A percentile compares a stretch with the other conserved stretches of the same genome.
Evolutionary conservation across 1,139 yeast genomes (phyloP).

Genomic region (Candida sojae): DNA sequence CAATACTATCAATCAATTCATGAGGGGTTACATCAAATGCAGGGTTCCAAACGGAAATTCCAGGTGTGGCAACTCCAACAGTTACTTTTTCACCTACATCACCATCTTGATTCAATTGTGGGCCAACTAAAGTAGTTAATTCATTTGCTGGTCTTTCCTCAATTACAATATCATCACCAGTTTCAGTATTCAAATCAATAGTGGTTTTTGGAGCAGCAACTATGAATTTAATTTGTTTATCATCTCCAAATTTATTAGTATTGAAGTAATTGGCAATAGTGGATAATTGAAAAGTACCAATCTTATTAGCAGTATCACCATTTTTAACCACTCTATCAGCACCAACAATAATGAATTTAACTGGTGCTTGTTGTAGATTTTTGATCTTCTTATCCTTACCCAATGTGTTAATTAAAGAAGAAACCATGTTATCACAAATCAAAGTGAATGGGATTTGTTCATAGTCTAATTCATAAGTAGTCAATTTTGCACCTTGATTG

Average conservation of each 20-base stretch:
- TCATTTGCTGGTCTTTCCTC: constrained; percentile 88
- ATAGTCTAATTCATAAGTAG: constrained; percentile 85
- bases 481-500: constrained; percentile 92
- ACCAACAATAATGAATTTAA: constrained; percentile 91
- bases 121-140: constrained; percentile 77
- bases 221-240: constrained; percentile 65
- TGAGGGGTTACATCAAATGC: constrained; percentile 94
- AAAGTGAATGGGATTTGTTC: constrained; percentile 87
- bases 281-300: constrained; percentile 93
- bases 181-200: constrained; percentile 64
- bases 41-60: constrained; percentile 91
- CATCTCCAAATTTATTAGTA: constrained; percentile 22
- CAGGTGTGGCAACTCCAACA: constrained; percentile 86
- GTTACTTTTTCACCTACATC: constrained; percentile 45
- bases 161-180: constrained; percentile 76
- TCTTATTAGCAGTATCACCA: constrained; percentile 96
- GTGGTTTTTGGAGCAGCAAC: constrained; percentile 97
- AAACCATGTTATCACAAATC: constrained; percentile 90
- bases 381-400: constrained; percentile 15
- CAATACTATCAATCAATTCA: constrained; percentile 78
- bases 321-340: constrained; percentile 93
- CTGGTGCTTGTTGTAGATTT: constrained; percentile 47
- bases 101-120: constrained; percentile 30
- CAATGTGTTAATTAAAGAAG: constrained; percentile 59
- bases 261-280: constrained; percentile 54